Evolutionary conservation across 2,329 filamentous ascomycete genomes (phyloP), one percentile per base, ranked within the genome.

Genomic region (Colletotrichum orbiculare): DNA sequence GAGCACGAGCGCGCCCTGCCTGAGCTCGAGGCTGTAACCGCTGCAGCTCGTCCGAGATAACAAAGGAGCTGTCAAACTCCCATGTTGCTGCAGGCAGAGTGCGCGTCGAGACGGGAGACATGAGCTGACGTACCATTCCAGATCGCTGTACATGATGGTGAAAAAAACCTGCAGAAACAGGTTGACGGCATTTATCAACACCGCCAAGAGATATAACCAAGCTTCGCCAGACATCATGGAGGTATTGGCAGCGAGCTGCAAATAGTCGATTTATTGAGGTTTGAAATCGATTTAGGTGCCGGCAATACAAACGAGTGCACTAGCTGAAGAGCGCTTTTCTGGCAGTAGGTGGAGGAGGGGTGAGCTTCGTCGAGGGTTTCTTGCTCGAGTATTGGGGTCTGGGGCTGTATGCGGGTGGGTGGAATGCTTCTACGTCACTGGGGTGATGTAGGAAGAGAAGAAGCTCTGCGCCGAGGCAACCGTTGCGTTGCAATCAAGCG

Each of bases 151-250:
- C 96, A 99, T 99, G 78, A 99, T 99, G 64, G 96, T 99, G 85
- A 99, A 99, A 88, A 99, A 99, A 74, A 99, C 96, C 85, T 99
- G 96, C 64, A 99, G 87, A 82, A 99, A 99, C 76, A 99, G 88
- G 86, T 99, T 99, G 89, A 99, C 94, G 84, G 96, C 96, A 85
- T 99, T 99, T 86, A 99, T 96, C 79, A 99, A 88, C 81, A 99
- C 96, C 82, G 95, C 91, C 82, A 99, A 87, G 75, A 99, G 90
- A 85, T 96, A 99, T 79, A 99, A 86, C 96, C 96, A 97, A 79
- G 94, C 94, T 88, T 97, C 94, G 81, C 94, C 94, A 76, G 94
- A 97, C 94, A 97, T 97, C 71, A 74, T 83, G 75, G 70, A 67
- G 60, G 68, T 64, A 68, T 39, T 41, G 47, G 63, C 59, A 57